A percentile compares a stretch with the other conserved stretches of the same genome.
phyloP scores from a whole-genome alignment of 116 monocot genomes.

The Papilionanthe hybrid region DNA sequence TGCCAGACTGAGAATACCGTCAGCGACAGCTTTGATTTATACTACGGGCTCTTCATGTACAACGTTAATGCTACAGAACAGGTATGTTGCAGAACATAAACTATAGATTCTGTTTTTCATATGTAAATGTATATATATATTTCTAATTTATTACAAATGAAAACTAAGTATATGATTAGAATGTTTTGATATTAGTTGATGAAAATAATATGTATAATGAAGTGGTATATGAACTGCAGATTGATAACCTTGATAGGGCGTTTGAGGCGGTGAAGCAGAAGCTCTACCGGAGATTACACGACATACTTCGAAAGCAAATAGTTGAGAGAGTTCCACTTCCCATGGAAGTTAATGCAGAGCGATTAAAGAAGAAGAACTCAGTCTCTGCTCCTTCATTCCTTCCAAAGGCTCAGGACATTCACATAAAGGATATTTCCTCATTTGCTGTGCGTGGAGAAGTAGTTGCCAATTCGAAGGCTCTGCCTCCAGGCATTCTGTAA shows the following conservation, averaged over 20 bases:
- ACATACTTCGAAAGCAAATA: conserved; percentile 58
- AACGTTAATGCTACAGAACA: conserved; percentile 51
- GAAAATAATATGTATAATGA: neutral
- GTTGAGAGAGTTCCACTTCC: conserved; percentile 48
- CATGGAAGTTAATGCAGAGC: neutral
- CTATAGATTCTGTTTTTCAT: no score
- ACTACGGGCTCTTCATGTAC: conserved; percentile 65
- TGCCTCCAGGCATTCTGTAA: neutral
- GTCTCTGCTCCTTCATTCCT: conserved; percentile 8
- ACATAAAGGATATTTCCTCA: conserved; percentile 18
- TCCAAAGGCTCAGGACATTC: conserved; percentile 11
- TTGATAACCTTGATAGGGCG: conserved; percentile 62
- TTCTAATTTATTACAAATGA: no score
- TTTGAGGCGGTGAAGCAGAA: conserved; percentile 71
- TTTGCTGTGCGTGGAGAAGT: conserved; percentile 8
- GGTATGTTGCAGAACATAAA: conserved; percentile 19
- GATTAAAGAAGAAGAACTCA: neutral
- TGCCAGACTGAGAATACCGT: conserved; percentile 45
- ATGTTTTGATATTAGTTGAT: no score
- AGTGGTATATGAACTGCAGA: conserved; percentile 22
- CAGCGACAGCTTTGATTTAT: conserved; percentile 60
- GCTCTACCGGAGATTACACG: conserved; percentile 57
- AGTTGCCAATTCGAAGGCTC: neutral
- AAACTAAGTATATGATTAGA: no score
- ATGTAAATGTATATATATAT: no score